A percentile compares a stretch with the other conserved stretches of the same genome.
These are phyloP conservation scores for Sugiyamaella valdiviana DNA, from an alignment of 805 yeast genomes.

Conservation along the genomic window DNA sequence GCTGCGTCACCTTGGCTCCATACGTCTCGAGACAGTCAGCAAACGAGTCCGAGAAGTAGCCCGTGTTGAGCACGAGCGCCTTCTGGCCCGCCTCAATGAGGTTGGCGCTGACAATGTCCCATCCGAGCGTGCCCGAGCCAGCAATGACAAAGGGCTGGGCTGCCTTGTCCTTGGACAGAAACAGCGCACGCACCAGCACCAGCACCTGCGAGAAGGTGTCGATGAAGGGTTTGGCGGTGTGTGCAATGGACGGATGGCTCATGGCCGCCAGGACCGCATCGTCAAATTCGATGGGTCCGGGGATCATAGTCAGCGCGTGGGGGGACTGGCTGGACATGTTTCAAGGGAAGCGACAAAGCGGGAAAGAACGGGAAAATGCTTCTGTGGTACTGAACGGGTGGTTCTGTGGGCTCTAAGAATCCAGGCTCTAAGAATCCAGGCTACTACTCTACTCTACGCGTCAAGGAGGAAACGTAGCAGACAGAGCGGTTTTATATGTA, in stretches of 20 bases:
- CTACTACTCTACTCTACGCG: too few relatives aligned
- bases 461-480: too few relatives aligned
- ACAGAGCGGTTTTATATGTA: not conserved
- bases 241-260: constrained; percentile 82
- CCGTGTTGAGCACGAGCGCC: constrained; percentile 80
- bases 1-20: constrained; percentile 66
- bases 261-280: constrained; percentile 72
- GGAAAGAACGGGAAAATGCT: not conserved
- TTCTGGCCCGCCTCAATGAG: constrained; percentile 57
- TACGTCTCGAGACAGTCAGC: constrained; percentile 68
- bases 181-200: constrained; percentile 61
- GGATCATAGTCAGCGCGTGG: constrained; percentile 50
- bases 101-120: constrained; percentile 86
- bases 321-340: constrained; percentile 16
- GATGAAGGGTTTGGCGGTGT: constrained; percentile 80
- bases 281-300: constrained; percentile 84
- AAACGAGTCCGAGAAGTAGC: constrained; percentile 77
- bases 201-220: constrained; percentile 64
- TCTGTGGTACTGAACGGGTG: not conserved
- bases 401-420: not conserved
- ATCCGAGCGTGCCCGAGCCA: constrained; percentile 92
- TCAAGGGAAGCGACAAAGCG: constrained; percentile 45
- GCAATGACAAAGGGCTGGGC: constrained; percentile 78
- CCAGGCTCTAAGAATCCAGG: too few relatives aligned
- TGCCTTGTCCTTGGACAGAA: constrained; percentile 57